These are phyloP conservation scores for Bipolaris sorokiniana DNA, from an alignment of 2,329 filamentous ascomycete genomes.

Conservation along the genomic window DNA sequence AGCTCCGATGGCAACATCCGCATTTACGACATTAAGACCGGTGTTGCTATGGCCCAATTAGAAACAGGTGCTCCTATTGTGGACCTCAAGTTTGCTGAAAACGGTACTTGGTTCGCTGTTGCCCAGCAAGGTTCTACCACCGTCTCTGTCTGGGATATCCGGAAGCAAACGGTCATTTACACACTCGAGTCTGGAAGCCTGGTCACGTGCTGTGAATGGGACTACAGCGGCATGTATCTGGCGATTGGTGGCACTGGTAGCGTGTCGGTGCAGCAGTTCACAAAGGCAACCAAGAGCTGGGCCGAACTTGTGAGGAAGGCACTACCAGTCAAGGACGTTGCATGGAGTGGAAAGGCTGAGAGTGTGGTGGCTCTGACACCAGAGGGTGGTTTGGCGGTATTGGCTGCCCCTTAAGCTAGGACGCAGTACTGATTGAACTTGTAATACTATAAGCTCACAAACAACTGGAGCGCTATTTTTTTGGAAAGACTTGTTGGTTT, in stretches of 20 bases:
- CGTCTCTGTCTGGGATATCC: conserved; percentile 88
- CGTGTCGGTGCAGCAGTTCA: conserved; percentile 86
- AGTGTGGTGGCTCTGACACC: conserved; percentile 75
- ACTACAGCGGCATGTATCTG: conserved; percentile 93
- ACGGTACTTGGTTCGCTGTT: conserved; percentile 93
- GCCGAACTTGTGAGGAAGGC: conserved; percentile 81
- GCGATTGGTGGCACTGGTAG: conserved; percentile 80
- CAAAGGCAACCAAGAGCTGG: conserved; percentile 87
- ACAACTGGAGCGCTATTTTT: neutral
- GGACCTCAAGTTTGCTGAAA: conserved; percentile 87
- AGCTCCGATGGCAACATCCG: conserved; percentile 81
- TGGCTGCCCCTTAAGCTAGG: conserved; percentile 53
- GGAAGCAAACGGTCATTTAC: conserved; percentile 82
- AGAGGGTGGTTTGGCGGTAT: conserved; percentile 76
- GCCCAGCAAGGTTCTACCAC: conserved; percentile 76
- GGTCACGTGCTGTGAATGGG: conserved; percentile 82
- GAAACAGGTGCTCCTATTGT: conserved; percentile 69
- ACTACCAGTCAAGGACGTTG: conserved; percentile 72
- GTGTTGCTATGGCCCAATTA: conserved; percentile 78
- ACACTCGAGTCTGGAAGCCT: conserved; percentile 81
- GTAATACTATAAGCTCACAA: neutral
- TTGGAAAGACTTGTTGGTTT: neutral
- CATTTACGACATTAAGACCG: conserved; percentile 84
- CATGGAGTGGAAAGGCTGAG: conserved; percentile 78
- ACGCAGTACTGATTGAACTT: neutral